Evolutionary conservation across 768 basidiomycete species (phyloP), one percentile per base, ranked within the genome.

Genomic region (Hygrophoropsis aurantiaca): DNA sequence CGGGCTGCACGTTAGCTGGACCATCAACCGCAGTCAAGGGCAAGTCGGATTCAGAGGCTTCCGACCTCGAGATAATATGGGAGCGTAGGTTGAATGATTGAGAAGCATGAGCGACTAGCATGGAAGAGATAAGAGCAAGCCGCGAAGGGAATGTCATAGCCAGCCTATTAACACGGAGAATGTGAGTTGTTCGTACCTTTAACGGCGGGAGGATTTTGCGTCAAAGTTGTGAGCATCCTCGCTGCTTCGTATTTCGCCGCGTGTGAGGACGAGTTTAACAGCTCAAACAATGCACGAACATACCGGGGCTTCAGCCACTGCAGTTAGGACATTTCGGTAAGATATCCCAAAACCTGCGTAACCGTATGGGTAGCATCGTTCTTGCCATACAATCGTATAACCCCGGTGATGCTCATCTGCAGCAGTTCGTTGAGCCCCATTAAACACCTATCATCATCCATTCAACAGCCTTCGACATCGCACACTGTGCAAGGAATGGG

Each of bases 211-310:
- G 94, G 86, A 66, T 95, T 95, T 68, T 95, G 92, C 0, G 95
- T 97, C 26, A 98, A 77, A 3, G 88, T 84, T 1, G 97, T 98
- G 34, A 98, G 78, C 3, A 92, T 95, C 4, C 88, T 93, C 2
- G 97, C 95, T 18, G 95, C 95, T 61, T 98, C 97, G 59, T 98
- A 98, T 65, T 95, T 97, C 50, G 97, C 95, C 4, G 92, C 90
- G 63, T 94, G 88, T 5, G 92, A 94, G 0, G 88, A 75, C 2
- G 89, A 85, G 60, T 89, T 90, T 39, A 98, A 77, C 16, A 97
- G 79, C 61, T 97, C 94, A 49, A 94, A 93, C 62, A 98, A 92
- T 66, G 81, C 83, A 20, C 92, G 84, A 61, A 98, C 94, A 73
- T 94, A 97, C 50, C 90, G 83, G n/a, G 93, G 69, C 92, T 95